phyloP scores from a whole-genome alignment of 2,329 filamentous ascomycete genomes.

The Verticillium klebahnii region DNA sequence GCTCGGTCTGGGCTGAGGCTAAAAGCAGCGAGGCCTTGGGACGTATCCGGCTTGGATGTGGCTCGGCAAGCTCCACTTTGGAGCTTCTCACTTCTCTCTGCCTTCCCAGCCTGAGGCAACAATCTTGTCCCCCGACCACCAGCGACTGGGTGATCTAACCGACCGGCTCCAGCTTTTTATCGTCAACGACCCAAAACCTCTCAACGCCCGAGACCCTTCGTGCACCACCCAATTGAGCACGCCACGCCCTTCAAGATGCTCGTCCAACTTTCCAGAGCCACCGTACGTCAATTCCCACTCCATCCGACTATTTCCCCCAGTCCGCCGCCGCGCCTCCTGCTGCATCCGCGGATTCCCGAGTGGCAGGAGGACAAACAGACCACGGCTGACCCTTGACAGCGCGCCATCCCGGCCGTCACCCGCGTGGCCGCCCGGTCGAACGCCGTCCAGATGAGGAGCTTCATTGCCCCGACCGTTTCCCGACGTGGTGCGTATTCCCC shows the following conservation, averaged over 20 bases:
- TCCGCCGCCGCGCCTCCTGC: background rate
- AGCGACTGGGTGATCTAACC: slow-evolving; percentile 3
- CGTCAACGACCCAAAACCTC: slow-evolving; percentile 14
- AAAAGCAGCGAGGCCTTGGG: too few species aligned
- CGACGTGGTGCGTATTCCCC: slow-evolving; percentile 52
- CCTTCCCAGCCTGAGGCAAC: background rate
- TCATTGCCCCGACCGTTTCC: slow-evolving; percentile 57
- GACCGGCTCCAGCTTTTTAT: slow-evolving; percentile 14
- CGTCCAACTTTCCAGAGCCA: slow-evolving; percentile 48
- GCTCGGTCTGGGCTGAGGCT: too few species aligned
- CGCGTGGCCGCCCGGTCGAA: slow-evolving; percentile 41
- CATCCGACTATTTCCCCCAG: background rate
- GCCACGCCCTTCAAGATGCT: slow-evolving; percentile 48
- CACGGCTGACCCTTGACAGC: slow-evolving; percentile 21
- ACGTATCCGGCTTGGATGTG: too few species aligned
- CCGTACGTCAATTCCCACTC: slow-evolving; percentile 39
- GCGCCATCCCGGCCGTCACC: slow-evolving; percentile 46
- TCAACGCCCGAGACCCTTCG: slow-evolving; percentile 13
- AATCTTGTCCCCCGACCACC: background rate
- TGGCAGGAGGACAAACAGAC: slow-evolving; percentile 6
- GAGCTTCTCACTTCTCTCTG: background rate
- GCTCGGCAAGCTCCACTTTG: too few species aligned
- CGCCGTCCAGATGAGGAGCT: slow-evolving; percentile 47
- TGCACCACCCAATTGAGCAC: slow-evolving; percentile 39
- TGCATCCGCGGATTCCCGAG: background rate